Base-by-base conservation (phyloP, 2,329 filamentous ascomycete species). In the Paracoccidioides brasiliensis region DNA sequence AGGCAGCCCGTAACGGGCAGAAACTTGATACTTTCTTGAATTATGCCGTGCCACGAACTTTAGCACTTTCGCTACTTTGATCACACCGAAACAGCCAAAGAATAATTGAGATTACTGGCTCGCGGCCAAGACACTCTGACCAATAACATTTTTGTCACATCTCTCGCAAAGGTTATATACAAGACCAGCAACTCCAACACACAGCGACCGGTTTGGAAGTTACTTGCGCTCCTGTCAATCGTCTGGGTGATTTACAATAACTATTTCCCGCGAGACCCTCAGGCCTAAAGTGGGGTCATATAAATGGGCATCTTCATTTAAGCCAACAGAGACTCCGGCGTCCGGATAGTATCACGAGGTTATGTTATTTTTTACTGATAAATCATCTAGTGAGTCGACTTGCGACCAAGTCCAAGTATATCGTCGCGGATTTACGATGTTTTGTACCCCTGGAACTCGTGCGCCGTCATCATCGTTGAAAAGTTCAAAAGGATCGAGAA, bases 91-190 rank as follows among this genome's bases (percentile, higher is more conserved):
- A 56, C 50, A 64, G 44, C 38, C 58, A 58, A 22, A 61, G 58
- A 3, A 64, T 41, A 15, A 64, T 50, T n/a, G 58, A 56, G 48
- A 64, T 62, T 63, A 64, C 59, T 77, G 75, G 43, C 69, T 72
- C 58, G 77, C 75, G 0, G 75, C 73, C 22, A 77, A 62, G 9
- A 76, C 69, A 37, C 77, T 69, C 12, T 75, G 71, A 0, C 73
- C 71, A 59, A 77, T 74, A 15, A n/a, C 14, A 37, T 35, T 40
- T 37, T 52, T 35, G 7, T 40, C 10, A 14, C 49, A 52, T 40
- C 40, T 22, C 15, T 32, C 49, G 15, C 49, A 52, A n/a, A 35
- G 49, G 28, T 52, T 32, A 15, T 52, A 52, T 40, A 35, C 49
- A 22, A 10, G 33, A 9, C 49, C 49, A 40, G 15, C 33, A 12